Base-by-base conservation (phyloP, 371 early-diverging fungal species). In the Umbelopsis sp. region DNA sequence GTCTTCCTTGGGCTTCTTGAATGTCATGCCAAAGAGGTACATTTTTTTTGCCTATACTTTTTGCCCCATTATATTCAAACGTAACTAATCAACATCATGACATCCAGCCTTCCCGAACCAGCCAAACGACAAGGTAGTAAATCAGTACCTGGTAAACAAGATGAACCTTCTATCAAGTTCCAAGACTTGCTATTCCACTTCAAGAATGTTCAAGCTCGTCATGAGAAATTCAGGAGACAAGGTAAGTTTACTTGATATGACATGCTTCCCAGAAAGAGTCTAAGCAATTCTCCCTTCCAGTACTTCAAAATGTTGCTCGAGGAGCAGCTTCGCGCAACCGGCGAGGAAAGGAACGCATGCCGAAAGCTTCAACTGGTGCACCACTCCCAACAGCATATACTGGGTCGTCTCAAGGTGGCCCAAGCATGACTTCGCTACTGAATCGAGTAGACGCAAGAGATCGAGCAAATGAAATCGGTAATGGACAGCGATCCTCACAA, bases 111-210 rank as follows among this genome's bases (percentile, higher is more conserved):
- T 46, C 65, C 62, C 52, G 50, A 73, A 74, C 63, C 68, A 68
- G 63, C 66, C 65, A 64, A 46, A 48, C 67, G 53, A 48, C 41
- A 71, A 63, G 20, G 46, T 44, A 32, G 51, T 44, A 48, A 66
- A 38, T 32, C 44, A 16, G 35, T 48, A 44, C 64, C 51, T 45
- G 52, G 69, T 8, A 70, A 72, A 44, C 41, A 50, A 18, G 70
- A 69, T 41, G 76, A 78, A 50, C 74, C 50, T 50, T 69, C 69
- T 10, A 75, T 88, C 25, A 78, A 76, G 65, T 88, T 83, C 37
- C 75, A 77, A 18, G 88, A 88, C n/a, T 76, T 89, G 5, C 69
- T 89, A 38, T 69, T 79, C 2, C 88, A 90, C 66, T 90, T 90
- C 67, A 79, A 86, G 44, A 68, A 74, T 4, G 87, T 88, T 3